phyloP scores from a whole-genome alignment of 2,329 filamentous ascomycete species.

The Metarhizium brunneum region DNA sequence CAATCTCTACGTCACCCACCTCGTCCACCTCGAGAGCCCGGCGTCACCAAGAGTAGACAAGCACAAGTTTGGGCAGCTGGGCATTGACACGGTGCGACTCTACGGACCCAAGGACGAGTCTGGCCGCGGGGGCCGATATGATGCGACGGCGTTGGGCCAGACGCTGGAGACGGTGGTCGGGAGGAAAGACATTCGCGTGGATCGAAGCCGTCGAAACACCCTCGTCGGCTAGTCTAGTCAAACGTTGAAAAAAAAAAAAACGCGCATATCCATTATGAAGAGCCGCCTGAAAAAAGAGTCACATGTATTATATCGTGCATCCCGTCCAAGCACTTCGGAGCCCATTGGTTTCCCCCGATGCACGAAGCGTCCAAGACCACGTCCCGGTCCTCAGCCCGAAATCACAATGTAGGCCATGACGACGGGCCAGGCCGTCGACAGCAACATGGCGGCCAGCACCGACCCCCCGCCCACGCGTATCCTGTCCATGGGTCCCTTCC shows the following conservation, averaged over 20 bases:
- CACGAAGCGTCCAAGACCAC: too few species aligned
- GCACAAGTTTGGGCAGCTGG: slow-evolving; percentile 50
- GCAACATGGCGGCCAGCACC: slow-evolving; percentile 20
- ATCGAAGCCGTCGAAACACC: slow-evolving; percentile 36
- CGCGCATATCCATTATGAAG: too few species aligned
- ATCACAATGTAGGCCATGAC: slow-evolving; percentile 24
- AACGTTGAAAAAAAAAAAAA: too few species aligned
- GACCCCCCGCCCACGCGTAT: slow-evolving; percentile 17
- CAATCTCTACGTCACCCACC: slow-evolving; percentile 67
- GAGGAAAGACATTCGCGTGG: slow-evolving; percentile 28
- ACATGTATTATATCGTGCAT: too few species aligned
- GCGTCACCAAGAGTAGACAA: slow-evolving; percentile 63
- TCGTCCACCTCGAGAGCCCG: slow-evolving; percentile 68
- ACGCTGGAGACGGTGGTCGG: slow-evolving; percentile 72
- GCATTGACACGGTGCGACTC: slow-evolving; percentile 68
- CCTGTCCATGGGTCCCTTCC: slow-evolving; percentile 29
- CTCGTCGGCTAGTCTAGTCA: slow-evolving; percentile 19
- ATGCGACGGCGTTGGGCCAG: slow-evolving; percentile 63
- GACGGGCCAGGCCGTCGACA: slow-evolving; percentile 27
- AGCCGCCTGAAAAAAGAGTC: too few species aligned
- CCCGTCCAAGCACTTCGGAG: too few species aligned
- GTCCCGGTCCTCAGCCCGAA: slow-evolving; percentile 6
- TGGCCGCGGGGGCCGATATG: slow-evolving; percentile 52
- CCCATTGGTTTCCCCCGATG: too few species aligned
- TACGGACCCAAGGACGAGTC: slow-evolving; percentile 54